Base-by-base conservation (phyloP, 108 stramenopile species). In the Skeletonema costatum region DNA sequence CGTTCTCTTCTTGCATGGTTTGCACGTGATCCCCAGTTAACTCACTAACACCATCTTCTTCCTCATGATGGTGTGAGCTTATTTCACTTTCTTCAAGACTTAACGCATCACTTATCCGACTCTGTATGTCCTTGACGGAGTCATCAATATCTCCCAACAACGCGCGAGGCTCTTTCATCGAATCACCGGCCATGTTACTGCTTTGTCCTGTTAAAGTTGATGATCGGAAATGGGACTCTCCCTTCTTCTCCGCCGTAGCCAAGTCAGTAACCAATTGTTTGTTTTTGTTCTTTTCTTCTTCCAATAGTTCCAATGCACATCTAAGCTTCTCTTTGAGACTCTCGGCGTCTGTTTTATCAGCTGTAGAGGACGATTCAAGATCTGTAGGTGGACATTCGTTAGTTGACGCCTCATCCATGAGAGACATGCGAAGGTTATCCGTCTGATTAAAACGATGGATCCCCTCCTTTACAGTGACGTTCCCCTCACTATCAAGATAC, bases 1-100 rank as follows among this genome's bases (percentile, higher is more conserved):
- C 53, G 14, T 53, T 46, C 48, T 64, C 76, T 44, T 61, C 46
- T 38, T 77, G 64, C 32, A 66, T n/a, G 4, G 32, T 25, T 48
- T 56, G 53, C 16, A 56, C 53, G 25, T 56, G 8, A 10, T 56
- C 53, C 53, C 53, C 53, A 56, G 53, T 56, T 56, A 56, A 16
- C 60, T 38, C 39, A 44, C 42, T 71, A 4, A 60, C 19, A 30
- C 46, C 70, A 50, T 64, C 72, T 25, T 51, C 46, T 51, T 73
- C 48, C 2, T 73, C 48, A 10, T 56, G 3, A 21, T 56, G 19
- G 25, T 21, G 6, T 56, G 53, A 25, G 9, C 16, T 25, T 56
- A 56, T 25, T 25, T 56, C 53, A 56, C 53, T 56, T 56, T 56
- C 53, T 56, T 56, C 53, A 10, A 56, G 53, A 25, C 53, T 56